A percentile compares a stretch with the other conserved stretches of the same genome.
These are phyloP conservation scores for Globisporangium cystogenes DNA, from an alignment of 352 stramenopile species.

Conservation along the genomic window DNA sequence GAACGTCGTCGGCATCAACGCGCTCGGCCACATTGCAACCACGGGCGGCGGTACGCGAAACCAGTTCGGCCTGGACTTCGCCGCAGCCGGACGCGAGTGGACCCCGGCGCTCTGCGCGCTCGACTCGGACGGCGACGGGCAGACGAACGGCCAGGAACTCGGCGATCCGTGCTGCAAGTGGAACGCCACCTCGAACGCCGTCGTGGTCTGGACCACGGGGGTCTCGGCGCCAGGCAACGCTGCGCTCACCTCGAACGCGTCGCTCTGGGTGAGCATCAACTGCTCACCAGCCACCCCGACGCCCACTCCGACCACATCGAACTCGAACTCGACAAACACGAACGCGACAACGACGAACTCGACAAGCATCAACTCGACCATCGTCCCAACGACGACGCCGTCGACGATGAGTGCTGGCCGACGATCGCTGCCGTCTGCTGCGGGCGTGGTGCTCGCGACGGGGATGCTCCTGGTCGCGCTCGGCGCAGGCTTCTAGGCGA, in stretches of 20 bases:
- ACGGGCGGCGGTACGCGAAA: conserved; percentile 7
- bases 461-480: background rate
- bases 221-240: conserved; percentile 16
- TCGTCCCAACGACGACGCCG: no score
- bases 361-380: no score
- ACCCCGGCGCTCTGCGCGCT: conserved; percentile 18
- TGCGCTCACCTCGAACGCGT: conserved; percentile 3
- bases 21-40: conserved; percentile 26
- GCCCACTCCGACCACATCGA: no score
- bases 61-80: no score
- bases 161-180: conserved; percentile 37
- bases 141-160: conserved; percentile 54
- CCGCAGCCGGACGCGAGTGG: no score
- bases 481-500: no score
- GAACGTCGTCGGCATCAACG: background rate
- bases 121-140: no score
- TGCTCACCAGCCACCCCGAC: no score
- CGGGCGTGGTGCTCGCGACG: background rate
- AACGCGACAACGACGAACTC: no score
- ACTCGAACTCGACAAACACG: no score
- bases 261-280: conserved; percentile 11
- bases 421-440: background rate
- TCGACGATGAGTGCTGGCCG: background rate
- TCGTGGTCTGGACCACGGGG: conserved; percentile 2
- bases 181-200: background rate